Conservation (phyloP, 2,329 filamentous ascomycete species). For the Fusarium illudens region DNA sequence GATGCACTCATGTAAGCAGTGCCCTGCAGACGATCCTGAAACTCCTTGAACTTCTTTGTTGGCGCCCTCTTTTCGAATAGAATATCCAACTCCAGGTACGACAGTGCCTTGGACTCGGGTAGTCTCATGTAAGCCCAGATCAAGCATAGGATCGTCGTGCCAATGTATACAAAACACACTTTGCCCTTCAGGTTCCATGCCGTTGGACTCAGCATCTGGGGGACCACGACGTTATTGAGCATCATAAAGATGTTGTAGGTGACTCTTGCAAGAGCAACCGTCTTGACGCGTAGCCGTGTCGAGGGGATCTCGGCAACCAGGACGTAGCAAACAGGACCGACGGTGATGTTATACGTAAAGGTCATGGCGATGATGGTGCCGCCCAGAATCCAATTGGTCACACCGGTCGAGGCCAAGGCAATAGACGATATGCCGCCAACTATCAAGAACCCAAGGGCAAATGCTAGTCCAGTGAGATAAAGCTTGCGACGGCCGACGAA, state of each 20-base stretch:
- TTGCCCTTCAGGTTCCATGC: constrained; percentile 42
- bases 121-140: constrained; percentile 42
- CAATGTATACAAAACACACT: constrained; percentile 37
- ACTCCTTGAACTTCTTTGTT: constrained; percentile 45
- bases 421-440: constrained; percentile 51
- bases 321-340: constrained; percentile 44
- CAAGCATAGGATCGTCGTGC: constrained; percentile 32
- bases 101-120: constrained; percentile 41
- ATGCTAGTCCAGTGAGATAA: constrained; percentile 49
- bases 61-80: constrained; percentile 42
- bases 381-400: constrained; percentile 47
- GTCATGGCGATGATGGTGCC: constrained; percentile 53
- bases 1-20: constrained; percentile 33
- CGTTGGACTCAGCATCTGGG: constrained; percentile 42
- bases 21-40: constrained; percentile 34
- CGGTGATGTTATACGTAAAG: constrained; percentile 46
- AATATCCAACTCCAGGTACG: constrained; percentile 42
- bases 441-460: constrained; percentile 45
- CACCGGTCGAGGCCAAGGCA: constrained; percentile 40
- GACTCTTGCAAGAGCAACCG: constrained; percentile 50
- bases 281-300: constrained; percentile 51
- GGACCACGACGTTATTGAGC: constrained; percentile 41
- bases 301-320: constrained; percentile 52
- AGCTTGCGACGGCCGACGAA: constrained; percentile 52
- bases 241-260: constrained; percentile 37